Base-by-base conservation (phyloP, 306 rosid species). In the Castanea mollissima region DNA sequence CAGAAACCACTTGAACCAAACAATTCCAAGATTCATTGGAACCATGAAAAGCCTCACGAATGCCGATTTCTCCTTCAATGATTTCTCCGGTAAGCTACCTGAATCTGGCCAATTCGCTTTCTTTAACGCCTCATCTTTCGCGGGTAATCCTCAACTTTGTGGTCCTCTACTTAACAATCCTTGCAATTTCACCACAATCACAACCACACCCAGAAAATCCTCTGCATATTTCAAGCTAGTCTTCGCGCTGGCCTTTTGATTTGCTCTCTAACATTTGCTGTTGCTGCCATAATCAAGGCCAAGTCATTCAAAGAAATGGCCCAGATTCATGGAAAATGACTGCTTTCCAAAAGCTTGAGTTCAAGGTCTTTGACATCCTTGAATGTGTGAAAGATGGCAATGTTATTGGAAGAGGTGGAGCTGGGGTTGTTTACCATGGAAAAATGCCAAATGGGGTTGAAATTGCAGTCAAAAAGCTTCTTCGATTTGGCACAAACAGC, bases 1-100 rank as follows among this genome's bases (percentile, higher is more conserved):
- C 34, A 85, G 92, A 78, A 92, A 92, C 88, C 88, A 90, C 85
- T 71, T 92, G 82, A 90, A 78, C 87, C 86, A 86, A 78, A 69
- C 75, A 81, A 92, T 92, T 44, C 94, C 97, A 44, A 84, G 72
- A 58, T 88, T 89, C 44, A 85, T 92, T 0, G 95, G 92, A 7
- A 75, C 88, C 76, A 85, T 93, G 91, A 93, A 89, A 78, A 90
- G 95, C 85, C 98, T 93, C 83, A 93, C 93, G 1, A 84, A 80
- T 69, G 98, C 98, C 1, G 98, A 93, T 85, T 93, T 93, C 87
- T 93, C 98, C 86, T 93, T 93, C 93, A 93, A 93, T 38, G 92
- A 93, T 41, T 83, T 93, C 73, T 85, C 92, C 0, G 98, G 98
- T 0, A 89, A 86, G 77, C 80, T 93, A 56, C 97, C 98, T 0